Evolutionary conservation across 2,329 filamentous ascomycete genomes (phyloP).

Genomic region (Cladosporium austrohemisphaericum): DNA sequence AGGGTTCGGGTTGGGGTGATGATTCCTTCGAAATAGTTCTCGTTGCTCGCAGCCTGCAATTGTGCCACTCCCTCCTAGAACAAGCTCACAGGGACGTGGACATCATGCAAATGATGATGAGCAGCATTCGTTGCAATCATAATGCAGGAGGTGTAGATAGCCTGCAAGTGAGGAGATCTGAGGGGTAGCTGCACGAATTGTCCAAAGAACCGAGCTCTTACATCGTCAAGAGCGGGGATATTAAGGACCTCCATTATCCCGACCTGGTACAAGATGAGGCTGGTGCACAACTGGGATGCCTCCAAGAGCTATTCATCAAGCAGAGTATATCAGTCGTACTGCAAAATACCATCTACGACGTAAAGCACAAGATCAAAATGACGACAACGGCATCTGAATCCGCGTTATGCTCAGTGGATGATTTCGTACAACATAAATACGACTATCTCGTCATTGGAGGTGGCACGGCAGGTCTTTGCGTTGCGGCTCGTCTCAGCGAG

Average conservation of each 20-base stretch:
- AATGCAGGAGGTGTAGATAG: too few relatives aligned
- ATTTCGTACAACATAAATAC: constrained; percentile 25
- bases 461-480: constrained; percentile 31
- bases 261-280: neutral
- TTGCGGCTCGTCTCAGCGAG: constrained; percentile 30
- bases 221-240: constrained; percentile 3
- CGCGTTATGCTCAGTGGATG: constrained; percentile 27
- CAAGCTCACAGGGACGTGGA: too few relatives aligned
- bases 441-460: constrained; percentile 33
- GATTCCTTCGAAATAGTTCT: too few relatives aligned
- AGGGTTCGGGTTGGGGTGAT: too few relatives aligned
- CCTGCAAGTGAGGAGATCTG: neutral
- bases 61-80: too few relatives aligned
- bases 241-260: neutral
- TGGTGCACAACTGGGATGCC: neutral
- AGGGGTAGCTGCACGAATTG: constrained; percentile 7
- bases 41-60: too few relatives aligned
- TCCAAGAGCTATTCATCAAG: neutral
- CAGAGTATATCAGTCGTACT: neutral
- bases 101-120: too few relatives aligned
- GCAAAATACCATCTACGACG: neutral
- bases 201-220: constrained; percentile 4
- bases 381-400: constrained; percentile 14
- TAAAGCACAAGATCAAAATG: neutral
- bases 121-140: too few relatives aligned